Evolutionary conservation across 208 protist species (phyloP).

Genomic region (Herpetomonas muscarum): DNA sequence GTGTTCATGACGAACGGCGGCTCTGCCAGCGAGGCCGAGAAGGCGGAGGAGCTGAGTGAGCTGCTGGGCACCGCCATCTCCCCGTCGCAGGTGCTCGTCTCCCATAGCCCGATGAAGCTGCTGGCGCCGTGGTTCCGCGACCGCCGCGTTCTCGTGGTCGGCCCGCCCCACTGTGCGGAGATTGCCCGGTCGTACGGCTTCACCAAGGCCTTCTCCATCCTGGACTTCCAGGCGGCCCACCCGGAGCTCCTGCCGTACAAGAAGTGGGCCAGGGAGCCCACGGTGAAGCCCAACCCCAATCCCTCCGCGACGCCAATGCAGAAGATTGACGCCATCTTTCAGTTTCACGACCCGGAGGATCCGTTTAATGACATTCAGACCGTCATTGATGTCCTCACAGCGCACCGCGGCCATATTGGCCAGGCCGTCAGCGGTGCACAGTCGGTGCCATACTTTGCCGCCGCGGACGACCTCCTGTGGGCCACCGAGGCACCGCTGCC

Average conservation of each 20-base stretch:
- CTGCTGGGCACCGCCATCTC: constrained; percentile 54
- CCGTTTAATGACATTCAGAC: constrained; percentile 78
- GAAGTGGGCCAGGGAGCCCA: constrained; percentile 38
- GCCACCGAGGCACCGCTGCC: constrained; percentile 67
- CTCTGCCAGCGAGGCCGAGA: constrained; percentile 53
- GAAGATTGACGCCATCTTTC: constrained; percentile 57
- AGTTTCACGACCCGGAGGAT: constrained; percentile 74
- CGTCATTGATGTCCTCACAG: constrained; percentile 70
- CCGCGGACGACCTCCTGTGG: constrained; percentile 77
- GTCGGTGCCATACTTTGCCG: constrained; percentile 62
- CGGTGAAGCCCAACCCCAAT: constrained; percentile 1
- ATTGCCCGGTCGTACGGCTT: constrained; percentile 76
- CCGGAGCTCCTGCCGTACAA: constrained; percentile 76
- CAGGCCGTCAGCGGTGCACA: constrained; percentile 52
- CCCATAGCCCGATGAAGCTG: constrained; percentile 80
- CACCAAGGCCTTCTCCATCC: constrained; percentile 51
- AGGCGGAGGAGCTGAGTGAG: constrained; percentile 62
- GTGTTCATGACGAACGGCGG: constrained; percentile 86
- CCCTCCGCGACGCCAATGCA: constrained; percentile 28
- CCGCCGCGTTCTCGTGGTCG: constrained; percentile 65
- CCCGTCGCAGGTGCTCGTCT: constrained; percentile 53
- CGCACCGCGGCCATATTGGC: constrained; percentile 48
- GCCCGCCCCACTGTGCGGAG: constrained; percentile 30
- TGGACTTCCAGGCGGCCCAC: constrained; percentile 69
- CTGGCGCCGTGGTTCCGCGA: constrained; percentile 43